A percentile compares a stretch with the other conserved stretches of the same genome.
These are phyloP conservation scores for Cystofilobasidium capitatum DNA, from an alignment of 768 basidiomycete genomes.

Conservation along the genomic window DNA sequence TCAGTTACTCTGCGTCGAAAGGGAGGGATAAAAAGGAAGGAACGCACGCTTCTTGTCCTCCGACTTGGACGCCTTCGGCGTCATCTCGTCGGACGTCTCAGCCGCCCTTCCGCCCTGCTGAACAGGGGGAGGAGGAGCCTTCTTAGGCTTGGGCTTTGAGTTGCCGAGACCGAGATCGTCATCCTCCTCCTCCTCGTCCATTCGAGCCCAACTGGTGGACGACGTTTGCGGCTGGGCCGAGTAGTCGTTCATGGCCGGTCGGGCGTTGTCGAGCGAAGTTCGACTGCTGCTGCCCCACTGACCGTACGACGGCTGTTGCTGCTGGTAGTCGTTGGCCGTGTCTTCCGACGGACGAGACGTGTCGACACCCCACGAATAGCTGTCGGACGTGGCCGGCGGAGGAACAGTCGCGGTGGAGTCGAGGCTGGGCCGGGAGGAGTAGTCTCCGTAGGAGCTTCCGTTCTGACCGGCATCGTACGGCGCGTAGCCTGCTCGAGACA, in stretches of 20 bases:
- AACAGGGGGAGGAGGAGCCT: neutral
- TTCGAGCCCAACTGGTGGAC: no score
- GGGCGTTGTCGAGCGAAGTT: no score
- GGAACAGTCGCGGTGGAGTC: no score
- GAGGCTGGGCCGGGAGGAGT: no score
- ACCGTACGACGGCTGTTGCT: constrained; percentile 6
- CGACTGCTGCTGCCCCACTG: neutral
- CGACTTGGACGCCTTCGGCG: constrained; percentile 32
- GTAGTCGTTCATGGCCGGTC: no score
- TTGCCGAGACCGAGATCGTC: constrained; percentile 93
- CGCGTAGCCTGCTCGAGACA: no score
- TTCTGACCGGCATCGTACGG: no score
- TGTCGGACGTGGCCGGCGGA: no score
- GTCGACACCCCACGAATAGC: no score
- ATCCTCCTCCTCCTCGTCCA: constrained; percentile 50
- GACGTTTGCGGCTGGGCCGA: no score
- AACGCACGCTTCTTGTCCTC: constrained; percentile 23
- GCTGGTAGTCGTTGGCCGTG: neutral
- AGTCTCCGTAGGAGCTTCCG: no score
- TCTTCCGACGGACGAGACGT: neutral
- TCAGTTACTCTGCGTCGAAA: neutral
- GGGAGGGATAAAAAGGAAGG: neutral
- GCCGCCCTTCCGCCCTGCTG: neutral
- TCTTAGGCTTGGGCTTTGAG: constrained; percentile 38
- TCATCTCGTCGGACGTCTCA: constrained; percentile 23